Percentiles rank a stretch among this genome's conserved stretches.
These are phyloP conservation scores for Leucosporidium scottii DNA, from an alignment of 768 basidiomycete species.

Conservation along the genomic window DNA sequence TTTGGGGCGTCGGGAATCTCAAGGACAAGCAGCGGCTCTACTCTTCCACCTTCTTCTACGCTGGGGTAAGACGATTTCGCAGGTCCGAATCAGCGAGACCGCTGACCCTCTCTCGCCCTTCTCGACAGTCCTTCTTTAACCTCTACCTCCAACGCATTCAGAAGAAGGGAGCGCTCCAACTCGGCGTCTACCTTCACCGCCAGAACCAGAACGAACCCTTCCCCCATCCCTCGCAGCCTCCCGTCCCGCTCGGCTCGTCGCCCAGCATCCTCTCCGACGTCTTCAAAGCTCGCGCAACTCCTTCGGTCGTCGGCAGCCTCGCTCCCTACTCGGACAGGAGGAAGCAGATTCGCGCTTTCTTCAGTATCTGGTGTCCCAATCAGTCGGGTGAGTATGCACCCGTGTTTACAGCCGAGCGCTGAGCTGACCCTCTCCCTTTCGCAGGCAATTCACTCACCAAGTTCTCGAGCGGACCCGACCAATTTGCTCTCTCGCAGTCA, in stretches of 20 bases:
- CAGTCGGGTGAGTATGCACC: not conserved
- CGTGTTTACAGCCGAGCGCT: not conserved
- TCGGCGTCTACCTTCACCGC: conserved; percentile 82
- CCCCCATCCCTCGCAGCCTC: conserved; percentile 56
- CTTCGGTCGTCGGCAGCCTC: not conserved
- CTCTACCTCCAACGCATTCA: conserved; percentile 94
- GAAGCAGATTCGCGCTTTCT: conserved; percentile 65
- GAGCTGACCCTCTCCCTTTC: conserved; percentile 35
- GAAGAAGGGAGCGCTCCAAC: conserved; percentile 55
- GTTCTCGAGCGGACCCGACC: conserved; percentile 78
- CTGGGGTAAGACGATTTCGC: conserved; percentile 46
- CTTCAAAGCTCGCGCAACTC: not conserved
- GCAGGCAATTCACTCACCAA: conserved; percentile 73
- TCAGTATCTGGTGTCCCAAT: conserved; percentile 65
- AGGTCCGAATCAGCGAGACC: too few relatives aligned
- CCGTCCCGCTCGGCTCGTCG: not conserved
- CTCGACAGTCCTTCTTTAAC: conserved; percentile 70
- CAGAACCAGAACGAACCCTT: conserved; percentile 74
- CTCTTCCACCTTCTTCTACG: conserved; percentile 82
- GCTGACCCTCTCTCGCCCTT: too few relatives aligned
- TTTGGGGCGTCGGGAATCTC: conserved; percentile 74
- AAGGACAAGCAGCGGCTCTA: conserved; percentile 78
- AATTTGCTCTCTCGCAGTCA: conserved; percentile 74
- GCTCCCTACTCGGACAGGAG: conserved; percentile 65
- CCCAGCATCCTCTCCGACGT: not conserved